These are phyloP conservation scores for Hymenochaete sp. DNA, from an alignment of 1,284 basidiomycete species.

Conservation along the genomic window DNA sequence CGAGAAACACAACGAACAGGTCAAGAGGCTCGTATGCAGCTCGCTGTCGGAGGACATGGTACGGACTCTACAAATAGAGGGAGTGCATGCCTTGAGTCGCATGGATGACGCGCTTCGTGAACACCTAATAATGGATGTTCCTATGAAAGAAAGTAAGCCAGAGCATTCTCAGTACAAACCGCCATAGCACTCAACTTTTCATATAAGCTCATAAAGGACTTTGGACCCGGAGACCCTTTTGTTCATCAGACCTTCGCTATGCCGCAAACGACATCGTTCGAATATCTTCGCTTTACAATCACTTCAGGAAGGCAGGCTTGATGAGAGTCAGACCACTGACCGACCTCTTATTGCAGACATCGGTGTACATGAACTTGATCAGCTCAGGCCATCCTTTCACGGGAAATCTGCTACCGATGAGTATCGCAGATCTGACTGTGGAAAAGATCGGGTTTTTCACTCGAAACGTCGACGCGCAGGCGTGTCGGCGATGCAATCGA, in stretches of 20 bases:
- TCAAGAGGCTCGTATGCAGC: neutral
- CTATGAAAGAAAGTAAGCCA: constrained; percentile 7
- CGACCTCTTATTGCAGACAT: neutral
- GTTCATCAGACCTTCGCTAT: neutral
- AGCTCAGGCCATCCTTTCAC: neutral
- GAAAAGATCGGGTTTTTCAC: neutral
- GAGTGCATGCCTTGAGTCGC: constrained; percentile 2
- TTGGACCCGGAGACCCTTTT: constrained; percentile 3
- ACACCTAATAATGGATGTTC: neutral
- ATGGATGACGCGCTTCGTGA: constrained; percentile 4
- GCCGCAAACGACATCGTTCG: constrained; percentile 7
- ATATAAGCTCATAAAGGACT: neutral
- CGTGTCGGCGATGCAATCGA: constrained; percentile 1
- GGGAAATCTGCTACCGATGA: constrained; percentile 1
- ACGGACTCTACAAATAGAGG: constrained; percentile 3
- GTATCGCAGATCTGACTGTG: constrained; percentile 1
- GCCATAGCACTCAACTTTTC: neutral
- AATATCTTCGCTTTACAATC: constrained; percentile 3
- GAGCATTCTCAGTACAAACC: neutral
- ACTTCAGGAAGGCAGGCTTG: neutral
- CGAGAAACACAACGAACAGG: neutral
- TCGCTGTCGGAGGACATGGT: neutral
- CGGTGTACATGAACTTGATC: neutral
- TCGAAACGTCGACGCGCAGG: neutral
- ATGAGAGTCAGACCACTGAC: neutral